phyloP scores from a whole-genome alignment of 169 alveolate species.

The Plasmodium malariae region DNA sequence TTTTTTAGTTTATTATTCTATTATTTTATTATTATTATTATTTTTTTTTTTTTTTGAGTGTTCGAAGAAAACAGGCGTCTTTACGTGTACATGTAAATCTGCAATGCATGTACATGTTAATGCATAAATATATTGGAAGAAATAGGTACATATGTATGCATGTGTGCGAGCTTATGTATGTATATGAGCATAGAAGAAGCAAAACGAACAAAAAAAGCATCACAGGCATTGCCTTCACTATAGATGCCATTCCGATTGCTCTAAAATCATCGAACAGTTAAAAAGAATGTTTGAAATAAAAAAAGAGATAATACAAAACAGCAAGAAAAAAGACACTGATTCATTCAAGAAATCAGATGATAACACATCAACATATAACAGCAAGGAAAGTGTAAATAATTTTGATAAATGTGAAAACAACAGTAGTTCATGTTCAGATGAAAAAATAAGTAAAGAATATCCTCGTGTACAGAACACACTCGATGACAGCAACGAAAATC shows the following conservation, averaged over 20 bases:
- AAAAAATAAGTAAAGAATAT: not conserved
- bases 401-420: conserved; percentile 22
- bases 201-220: no score
- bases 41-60: no score
- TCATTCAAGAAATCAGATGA: conserved; percentile 37
- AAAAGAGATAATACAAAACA: conserved; percentile 1
- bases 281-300: conserved; percentile 35
- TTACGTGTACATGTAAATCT: no score
- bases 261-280: not conserved
- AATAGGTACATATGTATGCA: not conserved
- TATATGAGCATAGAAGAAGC: not conserved
- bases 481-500: no score
- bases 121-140: not conserved
- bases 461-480: not conserved
- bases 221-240: no score
- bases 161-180: not conserved
- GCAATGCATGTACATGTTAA: not conserved
- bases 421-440: conserved; percentile 11
- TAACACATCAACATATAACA: conserved; percentile 4
- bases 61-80: no score
- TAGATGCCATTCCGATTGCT: not conserved
- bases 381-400: conserved; percentile 13
- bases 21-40: no score
- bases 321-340: conserved; percentile 26
- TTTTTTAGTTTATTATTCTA: no score